Conservation (phyloP, 805 yeast genomes). For the Maudiozyma bulderi region DNA sequence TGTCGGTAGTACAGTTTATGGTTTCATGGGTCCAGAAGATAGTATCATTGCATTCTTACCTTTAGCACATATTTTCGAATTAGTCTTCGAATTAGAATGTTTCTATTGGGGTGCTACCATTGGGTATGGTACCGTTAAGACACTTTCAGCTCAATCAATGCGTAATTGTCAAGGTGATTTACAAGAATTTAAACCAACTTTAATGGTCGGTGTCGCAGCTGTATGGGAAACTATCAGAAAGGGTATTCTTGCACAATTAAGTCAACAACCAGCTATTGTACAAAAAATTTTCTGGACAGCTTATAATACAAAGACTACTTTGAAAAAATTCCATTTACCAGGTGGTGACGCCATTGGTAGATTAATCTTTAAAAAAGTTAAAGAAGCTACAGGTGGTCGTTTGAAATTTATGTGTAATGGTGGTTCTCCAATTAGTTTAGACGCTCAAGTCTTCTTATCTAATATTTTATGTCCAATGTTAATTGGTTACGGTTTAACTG, state of each 20-base stretch:
- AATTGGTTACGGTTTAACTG: conserved; percentile 94
- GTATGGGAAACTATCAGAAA: conserved; percentile 95
- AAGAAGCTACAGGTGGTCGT: conserved; percentile 91
- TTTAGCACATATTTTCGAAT: conserved; percentile 90
- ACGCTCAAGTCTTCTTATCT: conserved; percentile 74
- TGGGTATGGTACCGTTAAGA: conserved; percentile 90
- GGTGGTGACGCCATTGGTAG: conserved; percentile 55
- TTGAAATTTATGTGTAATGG: conserved; percentile 71
- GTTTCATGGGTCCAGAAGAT: conserved; percentile 49
- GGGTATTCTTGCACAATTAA: conserved; percentile 74
- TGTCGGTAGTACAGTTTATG: conserved; percentile 51
- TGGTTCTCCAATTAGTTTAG: conserved; percentile 82
- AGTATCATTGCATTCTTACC: conserved; percentile 84
- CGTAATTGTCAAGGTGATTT: conserved; percentile 85
- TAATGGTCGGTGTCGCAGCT: conserved; percentile 98
- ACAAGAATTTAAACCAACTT: conserved; percentile 76
- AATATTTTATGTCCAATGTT: conserved; percentile 77
- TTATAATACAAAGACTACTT: conserved; percentile 55
- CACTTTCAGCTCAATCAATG: conserved; percentile 72
- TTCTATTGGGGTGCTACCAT: conserved; percentile 83
- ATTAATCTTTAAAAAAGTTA: conserved; percentile 75
- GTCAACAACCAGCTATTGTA: conserved; percentile 49
- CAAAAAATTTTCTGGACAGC: conserved; percentile 90
- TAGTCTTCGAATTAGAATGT: conserved; percentile 68
- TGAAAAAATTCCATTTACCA: conserved; percentile 61